Evolutionary conservation across 495 filamentous ascomycete genomes (phyloP).

Genomic region (Talaromyces trachyspermus): DNA sequence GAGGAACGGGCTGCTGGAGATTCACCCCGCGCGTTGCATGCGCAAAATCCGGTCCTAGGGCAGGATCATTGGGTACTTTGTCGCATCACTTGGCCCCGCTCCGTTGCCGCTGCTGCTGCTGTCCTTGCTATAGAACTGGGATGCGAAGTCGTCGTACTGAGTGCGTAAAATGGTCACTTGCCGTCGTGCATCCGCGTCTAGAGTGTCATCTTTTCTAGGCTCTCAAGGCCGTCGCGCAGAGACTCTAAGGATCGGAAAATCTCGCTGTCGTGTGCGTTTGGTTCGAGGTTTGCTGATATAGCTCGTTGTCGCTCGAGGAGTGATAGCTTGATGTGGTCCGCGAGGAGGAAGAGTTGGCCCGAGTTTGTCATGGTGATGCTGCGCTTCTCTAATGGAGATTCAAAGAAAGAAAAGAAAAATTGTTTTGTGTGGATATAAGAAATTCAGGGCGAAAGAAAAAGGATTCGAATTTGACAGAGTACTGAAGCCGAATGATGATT

Average conservation of each 20-base stretch:
- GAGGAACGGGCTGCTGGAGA: constrained; percentile 41
- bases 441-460: neutral
- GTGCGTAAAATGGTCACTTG: constrained; percentile 51
- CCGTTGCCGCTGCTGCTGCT: constrained; percentile 28
- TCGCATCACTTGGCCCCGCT: constrained; percentile 18
- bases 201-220: constrained; percentile 60
- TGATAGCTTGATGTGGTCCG: constrained; percentile 49
- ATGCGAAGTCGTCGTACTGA: constrained; percentile 51
- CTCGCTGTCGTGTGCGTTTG: constrained; percentile 78
- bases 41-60: constrained; percentile 58
- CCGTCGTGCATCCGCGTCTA: constrained; percentile 62
- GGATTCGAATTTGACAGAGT: neutral
- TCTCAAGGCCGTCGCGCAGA: constrained; percentile 73
- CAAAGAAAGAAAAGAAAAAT: no score
- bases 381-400: no score
- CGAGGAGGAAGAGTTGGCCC: constrained; percentile 47
- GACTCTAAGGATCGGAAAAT: constrained; percentile 85
- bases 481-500: neutral
- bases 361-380: constrained; percentile 47
- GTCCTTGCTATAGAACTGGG: constrained; percentile 55
- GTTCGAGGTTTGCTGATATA: constrained; percentile 75
- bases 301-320: constrained; percentile 81
- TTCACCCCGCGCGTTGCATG: constrained; percentile 43
- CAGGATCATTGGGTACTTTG: constrained; percentile 59
- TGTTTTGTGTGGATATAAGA: neutral